phyloP scores from a whole-genome alignment of 805 yeast species.

The Clavispora vitiphila region DNA sequence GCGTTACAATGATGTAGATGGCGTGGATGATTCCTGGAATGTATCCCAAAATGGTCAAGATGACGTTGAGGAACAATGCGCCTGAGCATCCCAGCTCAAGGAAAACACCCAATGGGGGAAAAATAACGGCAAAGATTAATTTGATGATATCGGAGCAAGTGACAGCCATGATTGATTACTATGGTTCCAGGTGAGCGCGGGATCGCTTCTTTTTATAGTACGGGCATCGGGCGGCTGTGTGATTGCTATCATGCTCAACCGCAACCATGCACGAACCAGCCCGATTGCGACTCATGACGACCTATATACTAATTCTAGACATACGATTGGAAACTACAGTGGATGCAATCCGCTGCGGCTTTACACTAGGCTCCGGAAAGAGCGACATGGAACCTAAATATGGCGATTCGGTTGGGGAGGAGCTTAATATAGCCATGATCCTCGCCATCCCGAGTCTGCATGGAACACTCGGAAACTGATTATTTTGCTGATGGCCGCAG shows the following conservation, averaged over 20 bases:
- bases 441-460: no score
- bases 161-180: conserved; percentile 2
- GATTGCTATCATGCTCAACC: neutral
- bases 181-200: neutral
- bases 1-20: conserved; percentile 44
- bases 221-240: neutral
- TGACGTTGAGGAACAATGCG: conserved; percentile 43
- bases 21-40: conserved; percentile 73
- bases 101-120: conserved; percentile 63
- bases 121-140: conserved; percentile 45
- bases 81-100: conserved; percentile 52
- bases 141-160: conserved; percentile 51
- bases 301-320: neutral
- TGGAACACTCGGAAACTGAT: no score
- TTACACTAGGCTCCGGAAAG: no score
- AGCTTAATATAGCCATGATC: no score
- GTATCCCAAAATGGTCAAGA: conserved; percentile 68
- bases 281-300: neutral
- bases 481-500: no score
- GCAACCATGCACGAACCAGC: neutral
- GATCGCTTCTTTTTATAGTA: neutral
- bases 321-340: neutral
- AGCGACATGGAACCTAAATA: no score
- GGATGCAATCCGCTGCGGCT: neutral
- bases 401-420: no score